Evolutionary conservation across 148 eudicot species (phyloP), one percentile per base, ranked within the genome.

Genomic region (Silene conica): DNA sequence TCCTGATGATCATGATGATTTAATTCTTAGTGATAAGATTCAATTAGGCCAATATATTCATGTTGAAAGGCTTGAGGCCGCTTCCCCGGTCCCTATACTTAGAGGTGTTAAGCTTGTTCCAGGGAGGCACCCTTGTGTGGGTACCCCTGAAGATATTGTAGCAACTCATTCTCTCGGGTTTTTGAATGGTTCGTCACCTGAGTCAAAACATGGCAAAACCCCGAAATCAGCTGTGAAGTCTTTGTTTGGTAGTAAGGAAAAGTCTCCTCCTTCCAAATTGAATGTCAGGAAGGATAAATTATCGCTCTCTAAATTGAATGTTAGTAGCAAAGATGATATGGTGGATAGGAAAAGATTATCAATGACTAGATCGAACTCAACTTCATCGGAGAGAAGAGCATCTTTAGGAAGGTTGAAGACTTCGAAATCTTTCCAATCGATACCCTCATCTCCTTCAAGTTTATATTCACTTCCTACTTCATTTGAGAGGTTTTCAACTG

Each of bases 11-110:
- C 85, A 92, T 68, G 89, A 83, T 77, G 98, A 92, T 79, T 81
- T 92, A 1, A 92, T 92, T 74, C 85, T 79, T 6, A 90, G 93
- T 79, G 98, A 92, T 64, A 89, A 90, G 77, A 90, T 92, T 66
- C 98, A 92, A 57, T 86, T 92, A 78, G 98, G 98, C 70, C 98
- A 92, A 68, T 92, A 88, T 73, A 82, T 92, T 76, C 96, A 90
- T 82, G 96, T 90, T 16, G 96, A 90, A 48, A 81, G 88, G 80
- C 85, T 92, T 6, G 92, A 92, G 50, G 85, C 90, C 0, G 91
- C 93, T 56, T 87, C 98, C 25, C 96, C 98, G 0, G 98, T 92
- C 54, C 98, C 98, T 0, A 77, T 92, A 25, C 83, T 92, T 21
- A 84, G 83, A 18, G 98, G 98, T 31, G 98, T 92, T 28, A 83